A percentile compares a stretch with the other conserved stretches of the same genome.
These are phyloP conservation scores for Dioscorea alata DNA, from an alignment of 106 monocot species.

Conservation along the genomic window DNA sequence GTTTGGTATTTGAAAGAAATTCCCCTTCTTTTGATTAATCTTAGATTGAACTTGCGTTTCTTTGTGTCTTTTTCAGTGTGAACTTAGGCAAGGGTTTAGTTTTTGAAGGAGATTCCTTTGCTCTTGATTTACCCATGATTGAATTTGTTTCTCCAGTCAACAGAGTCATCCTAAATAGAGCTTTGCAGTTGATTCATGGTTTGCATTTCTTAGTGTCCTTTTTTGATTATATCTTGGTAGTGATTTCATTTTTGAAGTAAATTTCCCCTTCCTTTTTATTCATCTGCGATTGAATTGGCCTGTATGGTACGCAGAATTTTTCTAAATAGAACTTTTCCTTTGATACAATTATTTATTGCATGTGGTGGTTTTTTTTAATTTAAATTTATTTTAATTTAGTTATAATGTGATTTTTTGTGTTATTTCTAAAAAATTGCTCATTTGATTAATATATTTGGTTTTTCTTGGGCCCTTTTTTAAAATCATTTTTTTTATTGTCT, in stretches of 20 bases:
- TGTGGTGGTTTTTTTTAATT: neutral
- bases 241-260: neutral
- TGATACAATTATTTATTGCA: neutral
- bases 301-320: no score
- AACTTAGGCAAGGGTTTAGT: no score
- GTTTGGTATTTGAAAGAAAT: no score
- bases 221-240: neutral
- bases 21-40: no score
- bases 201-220: neutral
- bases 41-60: no score
- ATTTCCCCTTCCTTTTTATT: no score
- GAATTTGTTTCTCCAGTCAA: no score
- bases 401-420: neutral
- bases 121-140: no score
- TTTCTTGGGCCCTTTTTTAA: neutral
- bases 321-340: neutral
- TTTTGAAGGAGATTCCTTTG: no score
- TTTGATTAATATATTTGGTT: neutral
- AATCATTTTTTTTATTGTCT: neutral
- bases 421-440: neutral
- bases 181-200: neutral
- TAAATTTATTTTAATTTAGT: neutral
- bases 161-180: no score
- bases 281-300: no score
- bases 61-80: no score